Evolutionary conservation across 2,329 filamentous ascomycete genomes (phyloP), one percentile per base, ranked within the genome.

Genomic region (Cladophialophora psammophila): DNA sequence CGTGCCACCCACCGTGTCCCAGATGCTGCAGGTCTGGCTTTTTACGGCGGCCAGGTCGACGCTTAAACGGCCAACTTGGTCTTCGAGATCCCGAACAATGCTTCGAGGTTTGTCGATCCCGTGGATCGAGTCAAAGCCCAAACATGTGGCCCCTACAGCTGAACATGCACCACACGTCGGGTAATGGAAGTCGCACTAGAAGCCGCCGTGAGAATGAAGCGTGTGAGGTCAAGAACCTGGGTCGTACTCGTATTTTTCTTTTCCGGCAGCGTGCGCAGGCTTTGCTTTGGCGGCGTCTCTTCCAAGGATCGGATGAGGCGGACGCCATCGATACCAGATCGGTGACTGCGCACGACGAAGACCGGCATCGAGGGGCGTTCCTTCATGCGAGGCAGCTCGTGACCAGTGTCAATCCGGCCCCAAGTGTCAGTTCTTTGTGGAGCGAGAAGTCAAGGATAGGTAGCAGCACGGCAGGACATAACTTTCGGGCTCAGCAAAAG

Each of bases 61-160:
- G 63, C 75, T 73, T 13, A 76, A 63, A 5, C 69, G 69, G 10
- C 74, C 74, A 61, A 76, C 72, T 64, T 75, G 72, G 20, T 71
- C 67, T 58, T 75, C 74, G 1, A 76, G 68, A 58, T 72, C 66
- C 35, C 70, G 68, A 31, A 74, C 69, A 3, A 72, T 72, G 60
- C 73, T 75, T 62, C 74, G 72, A 10, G 74, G 74, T 10, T 72
- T 63, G 18, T 70, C 67, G 36, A 57, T 31, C 2, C 62, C 48
- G 13, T 63, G 68, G 3, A 69, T 54, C 10, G 68, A 60, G 20
- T 72, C 68, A 36, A 71, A 72, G 26, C 74, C 73, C 0, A 71
- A 69, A 42, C 74, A 75, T 8, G 55, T 54, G 2, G 54, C 64
- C 4, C 60, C 52, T 20, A 67, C 67, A 59, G 45, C 53, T 1